A percentile compares a stretch with the other conserved stretches of the same genome.
These are phyloP conservation scores for Cenchrus americanus DNA, from an alignment of 176 grass and related monocot genomes.

Conservation along the genomic window DNA sequence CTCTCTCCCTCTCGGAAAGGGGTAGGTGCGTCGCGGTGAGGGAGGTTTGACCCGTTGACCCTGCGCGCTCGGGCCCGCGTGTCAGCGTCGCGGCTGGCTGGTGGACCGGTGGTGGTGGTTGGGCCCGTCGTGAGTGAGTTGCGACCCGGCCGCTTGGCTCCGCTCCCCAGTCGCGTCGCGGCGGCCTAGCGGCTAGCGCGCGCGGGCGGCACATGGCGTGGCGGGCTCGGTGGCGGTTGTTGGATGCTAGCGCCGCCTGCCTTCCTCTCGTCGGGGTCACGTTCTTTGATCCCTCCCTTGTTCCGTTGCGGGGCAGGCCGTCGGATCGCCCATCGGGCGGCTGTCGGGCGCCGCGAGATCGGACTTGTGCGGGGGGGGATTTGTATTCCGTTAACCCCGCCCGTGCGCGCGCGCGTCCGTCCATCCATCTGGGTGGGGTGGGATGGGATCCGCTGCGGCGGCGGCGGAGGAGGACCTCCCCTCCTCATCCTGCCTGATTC, in stretches of 20 bases:
- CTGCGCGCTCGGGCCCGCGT: not conserved
- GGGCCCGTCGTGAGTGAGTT: too few relatives aligned
- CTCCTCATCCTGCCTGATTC: not conserved
- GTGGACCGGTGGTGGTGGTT: not conserved
- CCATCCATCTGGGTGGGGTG: not conserved
- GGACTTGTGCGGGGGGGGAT: conserved; percentile 17
- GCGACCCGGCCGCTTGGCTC: not conserved
- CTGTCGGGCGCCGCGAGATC: conserved; percentile 7
- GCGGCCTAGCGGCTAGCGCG: too few relatives aligned
- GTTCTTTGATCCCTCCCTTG: conserved; percentile 42
- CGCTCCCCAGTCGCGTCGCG: not conserved
- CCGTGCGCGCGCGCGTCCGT: too few relatives aligned
- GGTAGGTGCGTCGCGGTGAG: too few relatives aligned
- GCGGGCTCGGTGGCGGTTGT: not conserved
- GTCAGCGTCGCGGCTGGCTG: not conserved
- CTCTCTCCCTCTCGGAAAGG: not conserved
- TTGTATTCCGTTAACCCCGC: conserved; percentile 37
- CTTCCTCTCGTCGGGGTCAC: conserved; percentile 12
- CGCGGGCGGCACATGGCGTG: not conserved
- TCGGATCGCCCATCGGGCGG: not conserved
- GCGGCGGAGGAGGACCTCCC: too few relatives aligned
- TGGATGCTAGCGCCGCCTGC: not conserved
- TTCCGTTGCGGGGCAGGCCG: conserved; percentile 1
- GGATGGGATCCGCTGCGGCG: conserved; percentile 17
- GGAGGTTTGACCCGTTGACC: too few relatives aligned